These are phyloP conservation scores for Tricholoma flavovirens DNA, from an alignment of 768 basidiomycete species.

Conservation along the genomic window DNA sequence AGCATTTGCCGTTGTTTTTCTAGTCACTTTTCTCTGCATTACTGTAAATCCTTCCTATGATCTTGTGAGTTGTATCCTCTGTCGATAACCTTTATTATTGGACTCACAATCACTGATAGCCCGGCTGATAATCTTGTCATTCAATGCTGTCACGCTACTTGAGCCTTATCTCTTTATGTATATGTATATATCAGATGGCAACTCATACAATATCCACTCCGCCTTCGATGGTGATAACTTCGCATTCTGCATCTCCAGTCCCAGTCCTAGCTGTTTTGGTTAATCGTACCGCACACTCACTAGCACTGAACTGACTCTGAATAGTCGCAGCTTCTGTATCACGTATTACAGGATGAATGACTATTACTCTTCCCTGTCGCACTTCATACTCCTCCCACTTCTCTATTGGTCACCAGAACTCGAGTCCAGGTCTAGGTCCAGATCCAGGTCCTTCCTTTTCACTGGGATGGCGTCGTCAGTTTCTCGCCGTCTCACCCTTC, in stretches of 20 bases:
- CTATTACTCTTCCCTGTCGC: neutral
- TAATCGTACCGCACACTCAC: neutral
- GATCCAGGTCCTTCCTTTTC: neutral
- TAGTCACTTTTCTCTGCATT: neutral
- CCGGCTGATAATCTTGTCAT: constrained; percentile 1
- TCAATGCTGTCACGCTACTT: neutral
- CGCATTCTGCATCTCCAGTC: neutral
- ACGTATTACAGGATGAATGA: constrained; percentile 4
- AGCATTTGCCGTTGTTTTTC: neutral
- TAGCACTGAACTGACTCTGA: neutral
- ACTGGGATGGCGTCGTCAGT: neutral
- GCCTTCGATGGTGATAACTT: neutral
- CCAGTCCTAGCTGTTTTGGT: neutral
- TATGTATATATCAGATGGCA: neutral
- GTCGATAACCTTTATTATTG: neutral
- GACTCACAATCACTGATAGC: constrained; percentile 3
- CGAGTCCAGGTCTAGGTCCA: no score
- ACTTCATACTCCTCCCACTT: neutral
- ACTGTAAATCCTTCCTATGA: neutral
- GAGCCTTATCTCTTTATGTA: neutral
- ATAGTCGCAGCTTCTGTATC: constrained; percentile 1
- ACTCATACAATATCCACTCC: neutral
- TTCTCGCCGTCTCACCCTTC: neutral
- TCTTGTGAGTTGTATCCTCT: neutral
- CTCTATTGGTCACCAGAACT: neutral